Conservation (phyloP, 2,329 filamentous ascomycete species). For the Acrocalymma vagum region DNA sequence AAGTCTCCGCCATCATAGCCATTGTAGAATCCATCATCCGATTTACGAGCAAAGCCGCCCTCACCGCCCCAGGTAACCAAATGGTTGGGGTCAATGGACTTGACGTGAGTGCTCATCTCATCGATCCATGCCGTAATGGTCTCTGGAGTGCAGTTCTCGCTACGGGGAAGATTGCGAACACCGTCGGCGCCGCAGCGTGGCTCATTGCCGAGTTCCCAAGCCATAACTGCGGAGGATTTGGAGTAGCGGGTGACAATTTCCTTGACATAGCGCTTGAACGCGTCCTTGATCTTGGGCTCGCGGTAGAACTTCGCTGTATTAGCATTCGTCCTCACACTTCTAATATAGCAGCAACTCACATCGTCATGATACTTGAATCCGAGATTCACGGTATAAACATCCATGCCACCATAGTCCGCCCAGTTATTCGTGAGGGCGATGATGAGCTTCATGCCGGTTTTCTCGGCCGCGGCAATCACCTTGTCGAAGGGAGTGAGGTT, state of each 20-base stretch:
- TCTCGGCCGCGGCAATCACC: constrained; percentile 60
- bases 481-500: constrained; percentile 59
- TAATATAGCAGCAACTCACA: constrained; percentile 27
- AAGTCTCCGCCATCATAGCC: constrained; percentile 62
- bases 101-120: constrained; percentile 65
- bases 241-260: constrained; percentile 60
- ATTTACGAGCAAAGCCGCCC: constrained; percentile 43
- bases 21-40: constrained; percentile 48
- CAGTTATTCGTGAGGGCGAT: constrained; percentile 66
- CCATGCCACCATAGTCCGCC: constrained; percentile 69
- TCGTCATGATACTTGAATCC: constrained; percentile 62
- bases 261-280: constrained; percentile 59
- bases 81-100: constrained; percentile 60
- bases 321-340: constrained; percentile 1
- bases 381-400: constrained; percentile 65
- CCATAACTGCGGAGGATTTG: constrained; percentile 58
- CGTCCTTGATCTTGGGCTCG: constrained; percentile 59
- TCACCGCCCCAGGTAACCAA: constrained; percentile 65
- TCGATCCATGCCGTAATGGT: constrained; percentile 59
- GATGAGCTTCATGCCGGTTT: constrained; percentile 62
- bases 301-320: constrained; percentile 40
- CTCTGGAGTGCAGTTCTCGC: constrained; percentile 44
- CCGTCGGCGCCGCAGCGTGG: constrained; percentile 37
- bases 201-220: constrained; percentile 66
- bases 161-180: constrained; percentile 38